Conservation (phyloP, 2,329 filamentous ascomycete genomes). For the Aureobasidium zeae region DNA sequence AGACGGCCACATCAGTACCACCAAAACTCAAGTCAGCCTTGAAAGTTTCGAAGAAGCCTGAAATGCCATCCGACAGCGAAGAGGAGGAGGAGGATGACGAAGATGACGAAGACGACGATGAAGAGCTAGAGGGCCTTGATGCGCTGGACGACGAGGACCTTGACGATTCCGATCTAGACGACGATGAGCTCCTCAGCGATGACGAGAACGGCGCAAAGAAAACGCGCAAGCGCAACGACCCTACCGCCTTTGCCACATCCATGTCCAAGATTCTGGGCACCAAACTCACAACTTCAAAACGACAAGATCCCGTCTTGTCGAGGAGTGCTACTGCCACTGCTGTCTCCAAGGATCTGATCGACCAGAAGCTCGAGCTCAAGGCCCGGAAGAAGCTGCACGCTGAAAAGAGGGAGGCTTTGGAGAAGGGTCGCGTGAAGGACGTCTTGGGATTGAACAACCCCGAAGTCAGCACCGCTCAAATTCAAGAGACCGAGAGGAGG, state of each 20-base stretch:
- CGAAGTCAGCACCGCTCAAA: constrained; percentile 40
- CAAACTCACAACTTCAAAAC: constrained; percentile 73
- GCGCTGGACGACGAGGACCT: constrained; percentile 29
- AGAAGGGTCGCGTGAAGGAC: constrained; percentile 83
- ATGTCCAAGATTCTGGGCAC: constrained; percentile 87
- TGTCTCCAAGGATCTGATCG: constrained; percentile 61
- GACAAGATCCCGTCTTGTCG: constrained; percentile 82
- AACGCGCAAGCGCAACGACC: constrained; percentile 84
- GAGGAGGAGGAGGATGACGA: constrained; percentile 24
- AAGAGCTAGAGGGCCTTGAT: constrained; percentile 33
- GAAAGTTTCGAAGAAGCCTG: constrained; percentile 10
- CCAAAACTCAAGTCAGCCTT: constrained; percentile 15
- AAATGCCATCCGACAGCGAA: constrained; percentile 18
- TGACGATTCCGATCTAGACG: constrained; percentile 21
- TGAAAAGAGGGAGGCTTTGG: constrained; percentile 67
- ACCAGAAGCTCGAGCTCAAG: constrained; percentile 71
- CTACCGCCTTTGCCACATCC: constrained; percentile 79
- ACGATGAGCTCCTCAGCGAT: constrained; percentile 31
- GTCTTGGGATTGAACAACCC: constrained; percentile 58
- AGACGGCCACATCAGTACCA: background rate
- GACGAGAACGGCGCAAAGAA: constrained; percentile 28
- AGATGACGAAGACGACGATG: constrained; percentile 24
- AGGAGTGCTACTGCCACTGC: constrained; percentile 67
- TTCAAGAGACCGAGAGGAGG: constrained; percentile 63
- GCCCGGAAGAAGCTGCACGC: constrained; percentile 69